These are phyloP conservation scores for Penicilliopsis zonata DNA, from an alignment of 495 filamentous ascomycete genomes.

Conservation along the genomic window DNA sequence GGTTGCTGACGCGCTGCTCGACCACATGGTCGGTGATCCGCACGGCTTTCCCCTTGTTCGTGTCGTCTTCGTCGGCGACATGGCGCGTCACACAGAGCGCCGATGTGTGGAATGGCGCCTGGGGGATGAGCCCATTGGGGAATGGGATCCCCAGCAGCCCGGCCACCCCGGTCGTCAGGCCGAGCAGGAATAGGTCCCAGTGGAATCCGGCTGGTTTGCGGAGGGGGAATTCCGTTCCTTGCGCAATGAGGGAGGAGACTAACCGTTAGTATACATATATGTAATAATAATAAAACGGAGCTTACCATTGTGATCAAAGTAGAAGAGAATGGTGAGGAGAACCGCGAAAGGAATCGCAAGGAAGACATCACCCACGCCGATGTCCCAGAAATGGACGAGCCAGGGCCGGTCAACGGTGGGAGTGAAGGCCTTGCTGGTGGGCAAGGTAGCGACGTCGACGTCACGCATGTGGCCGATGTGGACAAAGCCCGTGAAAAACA, in stretches of 20 bases:
- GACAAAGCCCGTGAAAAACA: conserved; percentile 84
- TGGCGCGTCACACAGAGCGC: conserved; percentile 64
- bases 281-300: too few species aligned
- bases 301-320: conserved; percentile 82
- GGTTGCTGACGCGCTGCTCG: conserved; percentile 82
- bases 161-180: conserved; percentile 72
- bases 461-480: conserved; percentile 68
- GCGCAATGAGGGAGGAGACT: conserved; percentile 81
- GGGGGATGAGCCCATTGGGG: conserved; percentile 85
- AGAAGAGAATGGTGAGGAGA: conserved; percentile 79
- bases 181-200: conserved; percentile 90
- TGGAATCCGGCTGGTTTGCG: conserved; percentile 90
- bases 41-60: conserved; percentile 48
- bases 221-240: conserved; percentile 86
- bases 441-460: conserved; percentile 52
- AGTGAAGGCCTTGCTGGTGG: conserved; percentile 66
- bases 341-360: conserved; percentile 81
- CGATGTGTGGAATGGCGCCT: conserved; percentile 88
- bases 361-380: conserved; percentile 63
- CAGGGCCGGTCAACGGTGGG: conserved; percentile 69
- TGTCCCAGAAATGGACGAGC: conserved; percentile 84
- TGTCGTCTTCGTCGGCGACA: conserved; percentile 43
- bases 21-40: conserved; percentile 63
- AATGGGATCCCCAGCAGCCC: conserved; percentile 81
- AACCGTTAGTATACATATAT: background rate